Evolutionary conservation across 768 basidiomycete genomes (phyloP), one percentile per base, ranked within the genome.

Genomic region (Pleurotus ostreatus): DNA sequence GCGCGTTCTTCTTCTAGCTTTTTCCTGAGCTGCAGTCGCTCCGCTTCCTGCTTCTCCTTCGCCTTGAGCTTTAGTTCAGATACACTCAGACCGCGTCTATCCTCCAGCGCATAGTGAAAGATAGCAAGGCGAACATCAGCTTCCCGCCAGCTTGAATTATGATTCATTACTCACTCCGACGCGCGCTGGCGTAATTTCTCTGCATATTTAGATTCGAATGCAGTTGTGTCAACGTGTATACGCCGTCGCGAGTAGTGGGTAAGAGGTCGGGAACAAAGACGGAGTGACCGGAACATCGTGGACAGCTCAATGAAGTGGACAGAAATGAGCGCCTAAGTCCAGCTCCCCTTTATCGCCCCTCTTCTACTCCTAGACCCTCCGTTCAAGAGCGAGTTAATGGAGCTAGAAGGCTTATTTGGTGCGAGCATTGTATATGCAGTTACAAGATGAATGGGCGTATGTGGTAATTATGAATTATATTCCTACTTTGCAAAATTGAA

Each of bases 101-200:
- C 55, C 15, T 13, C 15, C 5, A 55, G 16, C 41, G 55, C 12
- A 23, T 43, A 62, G 45, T 47, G 56, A 55, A 58, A 59, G 56
- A 46, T 53, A 55, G 43, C 60, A 60, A 57, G 57, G 62, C 60
- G 58, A 65, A 57, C 60, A 61, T 58, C 52, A 54, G 64, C 63
- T 39, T 61, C 58, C 57, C 57, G 39, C 56, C 46, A 54, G 43
- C 55, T 41, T 63, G 30, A 25, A 47, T 49, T 26, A 51, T 34
- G 59, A 57, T 49, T 58, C 59, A 60, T 49, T 43, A 59, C 60
- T 77, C 74, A 92, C 90, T 84, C 76, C 65, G 81, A 70, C 41
- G 89, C 85, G 62, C 74, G 79, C 62, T 77, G 73, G 45, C 76
- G 80, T 38, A 95, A 70, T 65, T 88, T 89, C 57, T 86, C 81